Conservation (phyloP, 768 basidiomycete species). For the Lentinula lateritia region DNA sequence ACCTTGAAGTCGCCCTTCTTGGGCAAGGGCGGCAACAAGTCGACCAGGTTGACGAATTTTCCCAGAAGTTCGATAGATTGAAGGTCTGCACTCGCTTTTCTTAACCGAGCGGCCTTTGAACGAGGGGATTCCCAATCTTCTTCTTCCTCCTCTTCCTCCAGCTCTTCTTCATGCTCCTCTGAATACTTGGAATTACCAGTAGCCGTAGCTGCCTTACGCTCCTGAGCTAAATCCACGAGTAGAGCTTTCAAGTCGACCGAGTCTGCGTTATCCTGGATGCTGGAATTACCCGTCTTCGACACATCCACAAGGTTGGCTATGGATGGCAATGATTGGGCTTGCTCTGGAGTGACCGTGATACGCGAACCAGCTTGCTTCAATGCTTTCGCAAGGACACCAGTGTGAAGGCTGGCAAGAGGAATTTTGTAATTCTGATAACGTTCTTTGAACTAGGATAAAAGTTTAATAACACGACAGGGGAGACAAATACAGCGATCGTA, state of each 20-base stretch:
- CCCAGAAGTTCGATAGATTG: constrained; percentile 26
- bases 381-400: constrained; percentile 27
- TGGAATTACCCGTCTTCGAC: constrained; percentile 28
- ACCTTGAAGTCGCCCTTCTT: constrained; percentile 85
- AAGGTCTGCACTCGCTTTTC: constrained; percentile 19
- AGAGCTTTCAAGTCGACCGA: constrained; percentile 9
- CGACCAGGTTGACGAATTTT: constrained; percentile 70
- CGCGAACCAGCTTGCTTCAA: constrained; percentile 40
- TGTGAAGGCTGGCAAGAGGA: constrained; percentile 46
- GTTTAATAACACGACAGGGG: constrained; percentile 1
- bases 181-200: not conserved
- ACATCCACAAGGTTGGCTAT: constrained; percentile 31
- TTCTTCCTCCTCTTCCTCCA: constrained; percentile 18
- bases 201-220: constrained; percentile 10
- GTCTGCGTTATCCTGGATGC: constrained; percentile 23
- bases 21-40: constrained; percentile 78
- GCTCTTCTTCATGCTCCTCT: not conserved
- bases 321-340: constrained; percentile 26
- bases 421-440: constrained; percentile 74
- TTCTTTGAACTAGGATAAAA: constrained; percentile 51
- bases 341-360: constrained; percentile 34
- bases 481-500: constrained; percentile 24
- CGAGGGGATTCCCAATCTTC: constrained; percentile 13
- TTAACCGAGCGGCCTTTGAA: constrained; percentile 11
- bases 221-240: not conserved